Evolutionary conservation across 148 eudicot genomes (phyloP), one percentile per base, ranked within the genome.

Genomic region (Fagopyrum homotropicum): DNA sequence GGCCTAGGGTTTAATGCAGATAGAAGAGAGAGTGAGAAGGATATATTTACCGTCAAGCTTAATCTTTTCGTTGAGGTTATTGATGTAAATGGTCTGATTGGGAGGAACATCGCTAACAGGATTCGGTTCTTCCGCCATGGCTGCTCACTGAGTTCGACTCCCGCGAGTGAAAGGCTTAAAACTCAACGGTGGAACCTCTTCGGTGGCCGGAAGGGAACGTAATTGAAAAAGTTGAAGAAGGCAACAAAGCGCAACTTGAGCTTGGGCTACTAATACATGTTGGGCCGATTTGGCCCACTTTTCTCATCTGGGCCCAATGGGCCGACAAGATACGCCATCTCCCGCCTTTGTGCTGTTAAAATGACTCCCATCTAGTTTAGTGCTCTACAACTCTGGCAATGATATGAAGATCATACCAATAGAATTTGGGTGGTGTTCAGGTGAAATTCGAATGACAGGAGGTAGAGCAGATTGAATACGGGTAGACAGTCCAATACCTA

Each of bases 61-160:
- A 75, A 83, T 89, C 80, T 91, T 94, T 72, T 94, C 98, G 76
- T 94, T 91, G 87, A 94, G 91, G 71, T 94, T 94, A 77, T 94
- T 94, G 80, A 94, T 94, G 83, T 94, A 94, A 11, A 94, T 94
- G 4, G 98, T 94, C 73, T 81, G 80, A 74, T 91, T 94, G 57
- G 87, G 81, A 54, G 92, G 84, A 74, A 76, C 43, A 0, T 91
- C 97, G 50, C 80, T 79, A 73, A 74, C 84, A 46, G 84, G 80
- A 73, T 72, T 69, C 35, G 87, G 72, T 29, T 72, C 73, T 80
- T 91, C 97, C 86, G 88, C 97, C 97, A 89, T 91, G 44, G 85
- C n/a, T 57, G 76, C 63, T 66, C 46, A 17, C 47, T 66, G 46
- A 66, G 43, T 66, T 66, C 16, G 71, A 17, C 30, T 17, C 71